Conservation (phyloP, 1,284 basidiomycete genomes). For the Inonotus obliquus region DNA sequence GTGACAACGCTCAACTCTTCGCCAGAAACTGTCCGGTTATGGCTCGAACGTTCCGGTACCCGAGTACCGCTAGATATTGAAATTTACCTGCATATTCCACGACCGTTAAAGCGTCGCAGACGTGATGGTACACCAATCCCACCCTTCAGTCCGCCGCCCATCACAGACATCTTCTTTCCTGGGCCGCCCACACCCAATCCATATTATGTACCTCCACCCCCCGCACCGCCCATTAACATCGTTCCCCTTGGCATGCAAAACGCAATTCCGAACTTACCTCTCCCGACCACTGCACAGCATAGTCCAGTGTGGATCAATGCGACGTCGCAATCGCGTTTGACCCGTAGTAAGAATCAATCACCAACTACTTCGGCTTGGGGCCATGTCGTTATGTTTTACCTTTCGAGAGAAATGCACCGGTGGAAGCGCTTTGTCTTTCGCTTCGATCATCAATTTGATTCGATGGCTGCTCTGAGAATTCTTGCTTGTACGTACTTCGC, state of each 20-base stretch:
- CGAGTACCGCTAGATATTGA: constrained; percentile 69
- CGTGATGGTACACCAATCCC: constrained; percentile 3
- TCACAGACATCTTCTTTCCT: background rate
- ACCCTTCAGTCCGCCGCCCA: constrained; percentile 9
- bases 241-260: constrained; percentile 9
- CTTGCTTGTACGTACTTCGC: constrained; percentile 49
- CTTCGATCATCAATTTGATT: constrained; percentile 69
- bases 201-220: constrained; percentile 4
- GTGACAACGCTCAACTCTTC: constrained; percentile 62
- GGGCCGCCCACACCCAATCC: constrained; percentile 19
- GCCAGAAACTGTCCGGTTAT: constrained; percentile 71
- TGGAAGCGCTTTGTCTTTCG: constrained; percentile 76
- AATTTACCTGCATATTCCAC: constrained; percentile 55
- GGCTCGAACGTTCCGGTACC: constrained; percentile 71
- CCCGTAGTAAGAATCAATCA: constrained; percentile 19
- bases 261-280: constrained; percentile 17
- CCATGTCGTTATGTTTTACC: constrained; percentile 69
- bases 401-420: constrained; percentile 71
- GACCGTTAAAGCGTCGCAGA: constrained; percentile 14
- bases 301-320: constrained; percentile 1
- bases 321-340: constrained; percentile 13
- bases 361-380: constrained; percentile 63
- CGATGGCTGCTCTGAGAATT: constrained; percentile 61
- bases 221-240: background rate
- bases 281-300: constrained; percentile 6